Evolutionary conservation across 345 rosid species (phyloP), one percentile per base, ranked within the genome.

Genomic region (Lumnitzera racemosa): DNA sequence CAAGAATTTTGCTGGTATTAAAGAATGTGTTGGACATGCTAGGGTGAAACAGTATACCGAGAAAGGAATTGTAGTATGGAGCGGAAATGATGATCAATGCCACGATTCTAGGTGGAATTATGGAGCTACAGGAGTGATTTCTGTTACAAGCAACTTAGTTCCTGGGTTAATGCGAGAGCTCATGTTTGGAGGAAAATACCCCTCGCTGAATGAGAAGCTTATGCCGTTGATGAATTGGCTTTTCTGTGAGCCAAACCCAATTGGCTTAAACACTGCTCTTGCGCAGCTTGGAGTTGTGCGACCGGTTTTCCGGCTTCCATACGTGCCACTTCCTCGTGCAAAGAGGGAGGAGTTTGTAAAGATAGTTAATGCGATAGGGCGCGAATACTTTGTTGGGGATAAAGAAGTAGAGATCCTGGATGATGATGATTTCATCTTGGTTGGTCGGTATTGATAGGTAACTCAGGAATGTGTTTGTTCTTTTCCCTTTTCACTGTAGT

Each of bases 231-330:
- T 89, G 11, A 76, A 82, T 48, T 89, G 89, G 97, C 82, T 87
- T 5, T 88, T 89, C 65, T 59, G 68, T 16, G 94, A 92, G 73
- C 91, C 95, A 9, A 87, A 87, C 67, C 91, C 95, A 2, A 84
- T 86, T 64, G 91, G 84, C n/a, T 72, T 92, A 54, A 90, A 89
- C 80, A 90, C 90, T 2, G 95, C 97, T 49, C 84, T 87, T 61
- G 90, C 97, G 36, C 97, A 86, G 62, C 80, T 94, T 1, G 97
- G 97, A 47, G 95, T 86, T 46, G 85, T 77, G 9, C 79, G 83
- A 63, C 98, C 96, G 1, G 82, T 89, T 59, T 89, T 87, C 77
- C 73, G 90, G 71, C 76, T 89, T 47, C 98, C 97, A 5, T 85
- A 82, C 47, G 83, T 81, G 25, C 98, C 97, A 7, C 85, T 92